Percentiles rank a stretch among this genome's conserved stretches.
Conservation (phyloP, 1,284 basidiomycete species). For the Ustilago vetiveriae region DNA sequence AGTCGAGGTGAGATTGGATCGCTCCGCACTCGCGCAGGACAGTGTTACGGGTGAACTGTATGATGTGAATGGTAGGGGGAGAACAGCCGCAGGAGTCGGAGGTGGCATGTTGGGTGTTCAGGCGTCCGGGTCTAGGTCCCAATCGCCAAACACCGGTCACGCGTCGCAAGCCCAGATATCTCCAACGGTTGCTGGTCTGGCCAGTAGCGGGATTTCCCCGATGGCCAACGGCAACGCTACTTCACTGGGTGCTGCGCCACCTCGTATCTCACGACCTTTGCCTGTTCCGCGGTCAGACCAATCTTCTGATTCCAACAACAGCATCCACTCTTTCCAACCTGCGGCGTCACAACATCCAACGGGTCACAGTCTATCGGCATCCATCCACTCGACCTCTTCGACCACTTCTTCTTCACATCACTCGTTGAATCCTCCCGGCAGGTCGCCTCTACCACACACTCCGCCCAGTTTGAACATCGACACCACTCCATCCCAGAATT, state of each 20-base stretch:
- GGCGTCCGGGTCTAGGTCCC: conserved; percentile 17
- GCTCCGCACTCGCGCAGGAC: conserved; percentile 41
- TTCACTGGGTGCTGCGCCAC: neutral
- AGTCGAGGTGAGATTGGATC: conserved; percentile 46
- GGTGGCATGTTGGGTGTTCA: conserved; percentile 10
- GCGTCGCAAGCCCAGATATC: too few species aligned
- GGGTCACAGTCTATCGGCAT: conserved; percentile 1
- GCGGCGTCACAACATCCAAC: neutral
- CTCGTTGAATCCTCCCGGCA: neutral
- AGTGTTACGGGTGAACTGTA: conserved; percentile 34
- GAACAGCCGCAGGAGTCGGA: neutral
- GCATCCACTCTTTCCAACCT: conserved; percentile 10
- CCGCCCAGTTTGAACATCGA: conserved; percentile 15
- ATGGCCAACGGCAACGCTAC: neutral
- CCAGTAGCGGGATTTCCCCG: neutral
- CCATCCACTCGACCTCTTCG: conserved; percentile 5
- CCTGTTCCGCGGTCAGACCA: conserved; percentile 30
- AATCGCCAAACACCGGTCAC: conserved; percentile 1
- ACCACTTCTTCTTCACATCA: neutral
- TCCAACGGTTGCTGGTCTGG: too few species aligned
- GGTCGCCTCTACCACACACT: conserved; percentile 13
- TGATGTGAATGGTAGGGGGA: conserved; percentile 6
- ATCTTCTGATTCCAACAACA: conserved; percentile 26
- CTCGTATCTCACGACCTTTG: conserved; percentile 18
- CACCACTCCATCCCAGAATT: neutral